Percentiles rank a stretch among this genome's conserved stretches.
Conservation (phyloP, 352 stramenopile genomes). For the Phytophthora rubi region DNA sequence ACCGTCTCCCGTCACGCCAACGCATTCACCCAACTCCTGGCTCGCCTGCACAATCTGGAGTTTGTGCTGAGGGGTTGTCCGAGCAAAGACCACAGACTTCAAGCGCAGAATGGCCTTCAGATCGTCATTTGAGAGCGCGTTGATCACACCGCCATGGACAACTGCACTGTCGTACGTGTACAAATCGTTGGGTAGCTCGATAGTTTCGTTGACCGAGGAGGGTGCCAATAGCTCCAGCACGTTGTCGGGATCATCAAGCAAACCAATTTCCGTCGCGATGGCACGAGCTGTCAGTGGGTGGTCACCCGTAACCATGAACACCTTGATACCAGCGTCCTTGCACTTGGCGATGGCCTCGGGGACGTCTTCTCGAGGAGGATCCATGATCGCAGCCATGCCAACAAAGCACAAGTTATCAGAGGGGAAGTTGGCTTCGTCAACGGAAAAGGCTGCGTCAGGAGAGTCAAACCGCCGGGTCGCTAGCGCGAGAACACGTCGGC, state of each 20-base stretch:
- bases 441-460: slow-evolving; percentile 29
- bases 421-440: slow-evolving; percentile 51
- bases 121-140: slow-evolving; percentile 39
- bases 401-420: slow-evolving; percentile 71
- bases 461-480: slow-evolving; percentile 44
- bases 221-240: slow-evolving; percentile 32
- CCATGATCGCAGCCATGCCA: slow-evolving; percentile 93
- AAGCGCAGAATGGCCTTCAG: slow-evolving; percentile 41
- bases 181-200: slow-evolving; percentile 30
- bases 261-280: slow-evolving; percentile 84
- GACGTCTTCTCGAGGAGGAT: slow-evolving; percentile 87
- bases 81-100: slow-evolving; percentile 93
- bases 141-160: slow-evolving; percentile 56
- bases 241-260: slow-evolving; percentile 58
- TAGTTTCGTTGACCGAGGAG: neutral
- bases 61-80: slow-evolving; percentile 70
- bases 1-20: slow-evolving; percentile 86
- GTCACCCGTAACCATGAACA: slow-evolving; percentile 94
- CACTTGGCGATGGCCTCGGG: slow-evolving; percentile 77
- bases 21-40: slow-evolving; percentile 35
- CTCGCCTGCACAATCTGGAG: slow-evolving; percentile 33
- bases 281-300: slow-evolving; percentile 87
- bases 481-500: slow-evolving; percentile 52
- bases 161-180: slow-evolving; percentile 59
- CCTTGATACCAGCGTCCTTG: slow-evolving; percentile 87